A percentile compares a stretch with the other conserved stretches of the same genome.
Conservation (phyloP, 2,329 filamentous ascomycete genomes). For the Monosporascus sp. region DNA sequence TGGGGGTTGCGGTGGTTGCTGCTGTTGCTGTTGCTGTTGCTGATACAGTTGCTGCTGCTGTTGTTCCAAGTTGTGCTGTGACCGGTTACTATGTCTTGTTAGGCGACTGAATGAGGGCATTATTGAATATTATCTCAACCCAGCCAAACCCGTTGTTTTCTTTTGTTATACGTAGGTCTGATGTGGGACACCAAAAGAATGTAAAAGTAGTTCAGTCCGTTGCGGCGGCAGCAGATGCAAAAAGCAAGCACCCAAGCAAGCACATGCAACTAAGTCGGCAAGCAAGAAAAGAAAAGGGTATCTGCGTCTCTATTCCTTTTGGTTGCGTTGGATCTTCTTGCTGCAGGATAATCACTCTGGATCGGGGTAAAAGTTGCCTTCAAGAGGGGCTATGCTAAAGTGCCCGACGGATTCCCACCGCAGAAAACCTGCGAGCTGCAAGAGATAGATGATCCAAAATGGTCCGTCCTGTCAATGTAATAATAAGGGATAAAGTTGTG, state of each 20-base stretch:
- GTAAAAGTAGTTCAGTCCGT: neutral
- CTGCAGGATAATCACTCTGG: no score
- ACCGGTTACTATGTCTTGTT: constrained; percentile 39
- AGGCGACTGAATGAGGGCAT: constrained; percentile 52
- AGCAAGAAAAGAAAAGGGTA: neutral
- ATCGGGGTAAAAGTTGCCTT: neutral
- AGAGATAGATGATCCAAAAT: neutral
- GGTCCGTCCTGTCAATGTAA: no score
- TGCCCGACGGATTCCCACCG: neutral
- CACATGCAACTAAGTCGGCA: neutral
- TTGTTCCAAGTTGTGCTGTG: neutral
- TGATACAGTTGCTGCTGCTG: constrained; percentile 37
- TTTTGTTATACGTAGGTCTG: neutral
- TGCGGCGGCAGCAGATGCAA: neutral
- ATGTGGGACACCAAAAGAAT: neutral
- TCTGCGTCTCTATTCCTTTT: no score
- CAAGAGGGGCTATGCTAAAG: neutral
- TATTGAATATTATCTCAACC: constrained; percentile 19
- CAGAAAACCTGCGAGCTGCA: neutral
- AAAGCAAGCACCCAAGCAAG: neutral
- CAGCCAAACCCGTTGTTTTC: neutral
- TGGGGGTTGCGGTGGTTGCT: constrained; percentile 51
- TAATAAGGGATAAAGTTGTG: no score
- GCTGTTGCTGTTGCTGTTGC: no score
- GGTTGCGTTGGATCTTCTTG: no score